Evolutionary conservation across 192 early-diverging fungal genomes (phyloP).

Genomic region (Jimgerdemannia lactiflua): DNA sequence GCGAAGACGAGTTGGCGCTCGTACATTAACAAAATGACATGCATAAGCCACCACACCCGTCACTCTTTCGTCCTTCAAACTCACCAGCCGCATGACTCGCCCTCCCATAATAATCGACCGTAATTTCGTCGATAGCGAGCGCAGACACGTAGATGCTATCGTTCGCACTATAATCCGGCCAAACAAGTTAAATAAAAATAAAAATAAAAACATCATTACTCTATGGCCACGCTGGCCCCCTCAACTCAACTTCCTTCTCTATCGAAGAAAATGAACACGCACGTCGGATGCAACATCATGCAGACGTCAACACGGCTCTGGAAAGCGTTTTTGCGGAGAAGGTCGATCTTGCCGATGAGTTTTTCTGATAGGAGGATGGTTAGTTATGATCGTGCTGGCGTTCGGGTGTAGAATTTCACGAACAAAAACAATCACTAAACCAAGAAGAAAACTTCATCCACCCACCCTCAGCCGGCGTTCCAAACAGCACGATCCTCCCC

Average conservation of each 20-base stretch:
- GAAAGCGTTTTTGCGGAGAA: slow-evolving; percentile 69
- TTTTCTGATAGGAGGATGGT: slow-evolving; percentile 25
- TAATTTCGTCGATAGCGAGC: slow-evolving; percentile 33
- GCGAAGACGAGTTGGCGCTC: no score
- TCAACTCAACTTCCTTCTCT: no score
- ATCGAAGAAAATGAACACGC: slow-evolving; percentile 9
- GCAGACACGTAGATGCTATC: slow-evolving; percentile 45
- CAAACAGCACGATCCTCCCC: slow-evolving; percentile 59
- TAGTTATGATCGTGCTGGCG: no score
- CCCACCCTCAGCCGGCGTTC: slow-evolving; percentile 61
- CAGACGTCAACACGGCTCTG: slow-evolving; percentile 61
- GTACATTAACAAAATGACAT: no score
- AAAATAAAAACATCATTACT: no score
- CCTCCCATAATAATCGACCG: slow-evolving; percentile 69
- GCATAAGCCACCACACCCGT: not conserved
- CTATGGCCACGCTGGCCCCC: no score
- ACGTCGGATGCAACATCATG: slow-evolving; percentile 81
- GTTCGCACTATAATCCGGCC: slow-evolving; percentile 21
- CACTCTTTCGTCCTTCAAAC: slow-evolving; percentile 54
- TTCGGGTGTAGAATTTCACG: no score
- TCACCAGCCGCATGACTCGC: slow-evolving; percentile 66
- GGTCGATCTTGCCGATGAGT: slow-evolving; percentile 74
- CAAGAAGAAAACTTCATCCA: not conserved
- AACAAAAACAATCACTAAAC: not conserved
- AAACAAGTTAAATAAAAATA: no score